Conservation (phyloP, 2,329 filamentous ascomycete genomes). For the Erysiphe pulchra region DNA sequence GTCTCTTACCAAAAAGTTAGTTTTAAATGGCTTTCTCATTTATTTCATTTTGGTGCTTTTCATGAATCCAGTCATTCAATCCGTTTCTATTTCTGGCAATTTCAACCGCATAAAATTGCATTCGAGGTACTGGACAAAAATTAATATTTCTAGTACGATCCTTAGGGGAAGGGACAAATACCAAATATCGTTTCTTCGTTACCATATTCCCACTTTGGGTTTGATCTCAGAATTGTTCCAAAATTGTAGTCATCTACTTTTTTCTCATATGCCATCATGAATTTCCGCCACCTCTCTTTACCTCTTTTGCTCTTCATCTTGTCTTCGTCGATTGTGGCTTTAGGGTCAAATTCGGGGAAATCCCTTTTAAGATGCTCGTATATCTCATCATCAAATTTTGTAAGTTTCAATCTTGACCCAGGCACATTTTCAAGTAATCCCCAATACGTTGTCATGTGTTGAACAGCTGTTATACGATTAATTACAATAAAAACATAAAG, state of each 20-base stretch:
- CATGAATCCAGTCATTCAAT: conserved; percentile 92
- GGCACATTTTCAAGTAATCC: conserved; percentile 72
- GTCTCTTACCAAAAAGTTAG: no score
- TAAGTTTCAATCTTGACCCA: conserved; percentile 72
- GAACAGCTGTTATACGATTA: conserved; percentile 32
- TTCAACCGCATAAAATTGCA: conserved; percentile 67
- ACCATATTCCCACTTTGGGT: conserved; percentile 60
- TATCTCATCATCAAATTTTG: conserved; percentile 88
- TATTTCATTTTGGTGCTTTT: conserved; percentile 41
- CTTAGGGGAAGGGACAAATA: conserved; percentile 16
- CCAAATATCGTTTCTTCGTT: conserved; percentile 81
- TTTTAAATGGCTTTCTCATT: background rate
- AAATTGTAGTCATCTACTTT: conserved; percentile 96
- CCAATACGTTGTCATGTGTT: conserved; percentile 97
- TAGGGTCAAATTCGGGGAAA: conserved; percentile 81
- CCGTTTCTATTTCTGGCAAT: conserved; percentile 59
- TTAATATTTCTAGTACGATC: conserved; percentile 2
- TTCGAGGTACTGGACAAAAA: conserved; percentile 23
- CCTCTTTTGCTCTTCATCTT: conserved; percentile 93
- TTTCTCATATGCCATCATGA: conserved; percentile 84
- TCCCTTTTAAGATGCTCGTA: conserved; percentile 64
- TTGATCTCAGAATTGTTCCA: conserved; percentile 69
- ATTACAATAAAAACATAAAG: conserved; percentile 5
- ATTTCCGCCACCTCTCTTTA: conserved; percentile 86
- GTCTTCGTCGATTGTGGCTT: conserved; percentile 61